phyloP scores from a whole-genome alignment of 148 eudicot species.

The Cornus controversa region DNA sequence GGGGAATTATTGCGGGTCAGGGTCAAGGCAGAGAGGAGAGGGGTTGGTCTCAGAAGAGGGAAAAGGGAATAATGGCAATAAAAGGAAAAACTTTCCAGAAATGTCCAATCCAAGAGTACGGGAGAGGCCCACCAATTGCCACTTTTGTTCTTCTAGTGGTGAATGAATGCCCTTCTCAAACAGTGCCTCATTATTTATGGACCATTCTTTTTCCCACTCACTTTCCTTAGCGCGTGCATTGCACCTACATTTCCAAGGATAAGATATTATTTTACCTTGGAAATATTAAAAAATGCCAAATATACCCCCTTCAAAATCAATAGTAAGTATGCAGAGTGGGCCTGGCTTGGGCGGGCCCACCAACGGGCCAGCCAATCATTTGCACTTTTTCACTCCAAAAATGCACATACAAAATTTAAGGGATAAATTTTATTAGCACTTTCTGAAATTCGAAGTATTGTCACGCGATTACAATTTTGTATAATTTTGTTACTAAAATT shows the following conservation, averaged over 20 bases:
- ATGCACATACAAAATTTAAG: too few species aligned
- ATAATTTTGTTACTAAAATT: too few species aligned
- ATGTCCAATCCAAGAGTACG: conserved; percentile 76
- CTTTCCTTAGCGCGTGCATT: background rate
- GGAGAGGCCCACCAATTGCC: conserved; percentile 51
- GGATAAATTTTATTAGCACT: too few species aligned
- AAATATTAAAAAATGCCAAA: too few species aligned
- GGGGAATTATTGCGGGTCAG: conserved; percentile 24
- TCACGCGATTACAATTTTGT: too few species aligned
- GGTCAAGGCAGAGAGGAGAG: conserved; percentile 13
- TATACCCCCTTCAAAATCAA: too few species aligned
- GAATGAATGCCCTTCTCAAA: conserved; percentile 28
- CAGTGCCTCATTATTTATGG: conserved; percentile 32
- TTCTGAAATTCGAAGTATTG: too few species aligned
- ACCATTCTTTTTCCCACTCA: conserved; percentile 4
- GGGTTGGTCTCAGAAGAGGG: conserved; percentile 34
- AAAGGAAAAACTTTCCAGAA: conserved; percentile 51
- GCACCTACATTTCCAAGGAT: background rate
- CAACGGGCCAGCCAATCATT: too few species aligned
- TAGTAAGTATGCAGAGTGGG: too few species aligned
- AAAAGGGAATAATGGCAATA: conserved; percentile 41
- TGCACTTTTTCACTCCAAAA: too few species aligned
- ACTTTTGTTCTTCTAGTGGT: conserved; percentile 44
- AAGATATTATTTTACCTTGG: background rate
- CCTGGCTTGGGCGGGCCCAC: too few species aligned